These are phyloP conservation scores for Trametes sanguinea DNA, from an alignment of 768 basidiomycete genomes.

Conservation along the genomic window DNA sequence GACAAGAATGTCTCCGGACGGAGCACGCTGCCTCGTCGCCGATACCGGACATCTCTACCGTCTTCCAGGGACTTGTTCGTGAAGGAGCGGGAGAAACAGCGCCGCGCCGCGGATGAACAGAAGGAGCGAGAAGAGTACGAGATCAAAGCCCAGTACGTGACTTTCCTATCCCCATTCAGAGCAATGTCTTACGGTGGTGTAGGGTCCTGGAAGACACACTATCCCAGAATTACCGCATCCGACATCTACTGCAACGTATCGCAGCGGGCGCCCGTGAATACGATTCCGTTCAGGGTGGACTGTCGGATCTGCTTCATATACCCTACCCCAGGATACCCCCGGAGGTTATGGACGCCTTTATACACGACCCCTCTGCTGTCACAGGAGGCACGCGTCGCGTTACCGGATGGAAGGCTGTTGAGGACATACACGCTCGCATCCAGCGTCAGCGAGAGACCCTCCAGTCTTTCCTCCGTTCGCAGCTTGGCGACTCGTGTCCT, in stretches of 20 bases:
- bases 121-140: slow-evolving; percentile 59
- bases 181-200: not conserved
- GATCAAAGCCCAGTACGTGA: slow-evolving; percentile 52
- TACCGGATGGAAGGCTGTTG: slow-evolving; percentile 70
- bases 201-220: slow-evolving; percentile 64
- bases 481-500: not conserved
- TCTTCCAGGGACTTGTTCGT: slow-evolving; percentile 24
- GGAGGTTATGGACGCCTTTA: slow-evolving; percentile 73
- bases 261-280: slow-evolving; percentile 65
- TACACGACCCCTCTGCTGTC: slow-evolving; percentile 77
- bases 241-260: slow-evolving; percentile 68
- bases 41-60: slow-evolving; percentile 39
- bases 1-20: not conserved
- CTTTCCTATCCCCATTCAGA: not conserved
- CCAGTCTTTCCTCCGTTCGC: slow-evolving; percentile 23
- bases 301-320: slow-evolving; percentile 50
- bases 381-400: slow-evolving; percentile 62
- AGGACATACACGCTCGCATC: slow-evolving; percentile 70
- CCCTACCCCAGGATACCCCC: slow-evolving; percentile 53
- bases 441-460: slow-evolving; percentile 54
- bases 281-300: slow-evolving; percentile 56
- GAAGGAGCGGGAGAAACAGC: slow-evolving; percentile 38
- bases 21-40: slow-evolving; percentile 10
- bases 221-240: slow-evolving; percentile 65
- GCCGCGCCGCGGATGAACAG: slow-evolving; percentile 48